These are phyloP conservation scores for Thalassia testudinum DNA, from an alignment of 116 monocot genomes.

Conservation along the genomic window DNA sequence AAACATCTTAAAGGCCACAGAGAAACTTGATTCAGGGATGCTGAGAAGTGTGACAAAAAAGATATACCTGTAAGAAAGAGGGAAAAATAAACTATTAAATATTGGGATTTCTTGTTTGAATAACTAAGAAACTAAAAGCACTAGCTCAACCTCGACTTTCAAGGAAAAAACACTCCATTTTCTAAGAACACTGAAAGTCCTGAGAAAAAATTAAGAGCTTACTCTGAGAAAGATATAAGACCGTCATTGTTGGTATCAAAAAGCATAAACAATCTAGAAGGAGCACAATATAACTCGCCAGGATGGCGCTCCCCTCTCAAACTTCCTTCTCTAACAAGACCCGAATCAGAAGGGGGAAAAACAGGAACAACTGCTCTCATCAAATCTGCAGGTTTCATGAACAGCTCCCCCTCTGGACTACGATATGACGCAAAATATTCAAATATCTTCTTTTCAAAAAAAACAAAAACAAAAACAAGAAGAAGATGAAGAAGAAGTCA, in stretches of 20 bases:
- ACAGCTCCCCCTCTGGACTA: constrained; percentile 49
- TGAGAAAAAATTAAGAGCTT: constrained; percentile 10
- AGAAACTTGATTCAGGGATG: constrained; percentile 92
- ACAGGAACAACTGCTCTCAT: constrained; percentile 96
- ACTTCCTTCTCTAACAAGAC: constrained; percentile 56
- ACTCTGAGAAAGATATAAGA: constrained; percentile 95
- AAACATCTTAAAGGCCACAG: constrained; percentile 89
- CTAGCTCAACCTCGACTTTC: too few species aligned
- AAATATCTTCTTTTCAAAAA: constrained; percentile 76
- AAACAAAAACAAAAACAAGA: neutral
- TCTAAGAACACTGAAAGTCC: too few species aligned
- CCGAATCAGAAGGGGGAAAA: constrained; percentile 85
- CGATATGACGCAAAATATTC: constrained; percentile 81
- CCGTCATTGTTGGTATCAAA: constrained; percentile 95
- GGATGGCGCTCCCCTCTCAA: constrained; percentile 73
- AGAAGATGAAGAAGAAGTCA: neutral
- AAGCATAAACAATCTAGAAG: constrained; percentile 80
- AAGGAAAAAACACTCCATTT: too few species aligned
- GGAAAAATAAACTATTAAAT: neutral
- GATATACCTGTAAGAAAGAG: constrained; percentile 55
- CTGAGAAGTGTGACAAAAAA: constrained; percentile 94
- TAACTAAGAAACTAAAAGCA: too few species aligned
- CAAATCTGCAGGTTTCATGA: constrained; percentile 82
- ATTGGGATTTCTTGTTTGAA: neutral
- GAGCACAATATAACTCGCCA: constrained; percentile 60